Base-by-base conservation (phyloP, 1,139 yeast species). In the Taphrina sp. region DNA sequence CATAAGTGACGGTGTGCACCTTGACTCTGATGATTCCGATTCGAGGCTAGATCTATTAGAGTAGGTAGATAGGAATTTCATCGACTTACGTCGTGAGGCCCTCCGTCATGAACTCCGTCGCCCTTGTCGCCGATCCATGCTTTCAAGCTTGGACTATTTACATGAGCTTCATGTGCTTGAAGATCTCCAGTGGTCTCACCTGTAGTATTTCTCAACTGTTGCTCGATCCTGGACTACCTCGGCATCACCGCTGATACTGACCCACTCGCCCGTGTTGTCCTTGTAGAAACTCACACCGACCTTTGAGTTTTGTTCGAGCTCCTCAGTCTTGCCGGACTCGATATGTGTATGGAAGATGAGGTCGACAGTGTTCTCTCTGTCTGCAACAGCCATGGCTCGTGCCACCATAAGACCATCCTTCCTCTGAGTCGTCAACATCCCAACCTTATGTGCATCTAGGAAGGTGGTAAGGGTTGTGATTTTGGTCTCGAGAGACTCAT, bases 181-280 rank as follows among this genome's bases (percentile, higher is more conserved):
- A n/a, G n/a, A n/a, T n/a, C n/a, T n/a, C n/a, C n/a, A n/a, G n/a
- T n/a, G n/a, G n/a, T n/a, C n/a, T n/a, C n/a, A n/a, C n/a, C n/a
- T 77, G 44, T 85, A 45, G 42, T 60, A 58, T 34, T 51, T 42
- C 5, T 52, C 49, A n/a, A 60, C 52, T 2, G 41, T 56, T 1
- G 57, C 58, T 1, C 57, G 54, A 31, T 59, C 62, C 3, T 54
- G 52, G 31, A 56, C 43, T 22, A 61, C 26, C 23, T 51, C 58
- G 3, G 63, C 63, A 1, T 39, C 87, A 67, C 98, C 97, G 63
- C 96, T 96, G 61, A 88, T 77, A 23, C 82, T 82, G 61, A 90
- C 71, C 96, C 69, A 88, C 87, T 62, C 97, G 96, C 58, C 90
- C 83, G 64, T 90, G 95, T 36, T 90, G 83, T 70, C 92, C 95